These are phyloP conservation scores for Eimeria tenella DNA, from an alignment of 169 alveolate species.

Conservation along the genomic window DNA sequence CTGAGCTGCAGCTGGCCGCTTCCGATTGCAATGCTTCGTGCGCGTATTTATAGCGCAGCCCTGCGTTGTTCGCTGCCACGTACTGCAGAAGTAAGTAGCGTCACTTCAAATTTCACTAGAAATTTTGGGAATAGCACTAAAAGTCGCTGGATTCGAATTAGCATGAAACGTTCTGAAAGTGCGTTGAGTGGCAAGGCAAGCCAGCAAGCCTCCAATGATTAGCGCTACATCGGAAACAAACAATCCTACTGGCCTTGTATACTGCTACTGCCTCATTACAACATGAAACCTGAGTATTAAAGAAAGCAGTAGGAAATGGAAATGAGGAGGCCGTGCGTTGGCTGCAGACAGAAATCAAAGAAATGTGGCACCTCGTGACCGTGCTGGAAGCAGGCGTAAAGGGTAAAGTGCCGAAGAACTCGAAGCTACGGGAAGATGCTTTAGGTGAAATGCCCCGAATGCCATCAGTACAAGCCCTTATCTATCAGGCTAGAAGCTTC, in stretches of 20 bases:
- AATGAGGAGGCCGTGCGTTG: no score
- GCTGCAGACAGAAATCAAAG: neutral
- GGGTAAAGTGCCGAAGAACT: neutral
- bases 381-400: neutral
- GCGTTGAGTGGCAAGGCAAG: no score
- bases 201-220: no score
- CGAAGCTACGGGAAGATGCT: neutral
- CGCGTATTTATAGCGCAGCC: slow-evolving; percentile 35
- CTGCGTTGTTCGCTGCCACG: slow-evolving; percentile 27
- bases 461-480: neutral
- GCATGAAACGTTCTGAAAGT: no score
- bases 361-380: slow-evolving; percentile 15
- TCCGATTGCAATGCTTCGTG: slow-evolving; percentile 16
- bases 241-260: no score
- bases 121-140: no score
- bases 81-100: slow-evolving; percentile 6
- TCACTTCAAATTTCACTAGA: neutral
- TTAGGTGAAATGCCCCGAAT: neutral
- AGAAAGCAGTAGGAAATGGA: no score
- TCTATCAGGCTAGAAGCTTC: no score
- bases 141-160: no score
- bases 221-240: no score
- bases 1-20: slow-evolving; percentile 55
- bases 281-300: no score
- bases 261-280: no score